Conservation (phyloP, 345 rosid species). For the Acer campestre region DNA sequence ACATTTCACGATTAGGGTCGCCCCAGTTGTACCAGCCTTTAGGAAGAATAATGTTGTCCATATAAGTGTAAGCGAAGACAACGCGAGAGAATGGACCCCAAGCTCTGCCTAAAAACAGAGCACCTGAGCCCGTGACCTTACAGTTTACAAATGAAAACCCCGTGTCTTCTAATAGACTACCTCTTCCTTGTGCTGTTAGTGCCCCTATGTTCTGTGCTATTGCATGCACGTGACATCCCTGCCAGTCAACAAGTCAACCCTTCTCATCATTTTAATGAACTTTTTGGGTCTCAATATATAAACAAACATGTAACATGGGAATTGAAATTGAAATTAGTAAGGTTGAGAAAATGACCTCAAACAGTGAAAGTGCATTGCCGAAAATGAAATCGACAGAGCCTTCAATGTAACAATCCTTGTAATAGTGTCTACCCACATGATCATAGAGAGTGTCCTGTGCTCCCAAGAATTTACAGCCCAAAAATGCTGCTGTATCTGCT, state of each 20-base stretch:
- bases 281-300: no score
- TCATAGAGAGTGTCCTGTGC: slow-evolving; percentile 97
- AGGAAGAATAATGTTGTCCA: slow-evolving; percentile 93
- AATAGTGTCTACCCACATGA: slow-evolving; percentile 89
- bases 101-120: slow-evolving; percentile 86
- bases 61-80: slow-evolving; percentile 90
- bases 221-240: slow-evolving; percentile 93
- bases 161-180: slow-evolving; percentile 85
- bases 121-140: slow-evolving; percentile 97
- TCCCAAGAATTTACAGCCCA: slow-evolving; percentile 84
- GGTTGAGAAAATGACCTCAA: slow-evolving; percentile 55
- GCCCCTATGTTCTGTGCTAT: slow-evolving; percentile 73
- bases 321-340: not conserved
- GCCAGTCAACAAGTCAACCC: not conserved
- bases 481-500: slow-evolving; percentile 77
- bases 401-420: slow-evolving; percentile 92
- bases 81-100: slow-evolving; percentile 99
- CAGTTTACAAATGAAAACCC: slow-evolving; percentile 96
- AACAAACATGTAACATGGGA: no score
- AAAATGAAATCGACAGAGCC: slow-evolving; percentile 96
- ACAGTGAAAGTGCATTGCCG: slow-evolving; percentile 90
- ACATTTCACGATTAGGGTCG: slow-evolving; percentile 90
- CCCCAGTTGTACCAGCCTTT: slow-evolving; percentile 99
- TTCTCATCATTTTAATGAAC: not conserved
- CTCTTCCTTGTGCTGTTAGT: slow-evolving; percentile 76